Evolutionary conservation across 306 rosid species (phyloP).

Genomic region (Rosa lucieae): DNA sequence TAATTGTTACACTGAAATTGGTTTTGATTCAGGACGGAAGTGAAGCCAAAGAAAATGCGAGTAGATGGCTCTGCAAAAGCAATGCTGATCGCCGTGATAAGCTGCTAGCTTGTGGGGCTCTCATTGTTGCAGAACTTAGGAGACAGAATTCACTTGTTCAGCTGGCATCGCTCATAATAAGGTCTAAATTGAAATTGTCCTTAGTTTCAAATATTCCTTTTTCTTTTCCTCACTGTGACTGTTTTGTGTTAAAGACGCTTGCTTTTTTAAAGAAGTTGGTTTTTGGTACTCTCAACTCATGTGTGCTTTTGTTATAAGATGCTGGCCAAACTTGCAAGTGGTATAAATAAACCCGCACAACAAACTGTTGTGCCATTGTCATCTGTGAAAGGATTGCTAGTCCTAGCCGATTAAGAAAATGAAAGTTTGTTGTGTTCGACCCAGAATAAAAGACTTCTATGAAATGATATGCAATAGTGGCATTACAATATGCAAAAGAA

Average conservation of each 20-base stretch:
- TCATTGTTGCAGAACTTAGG: too few species aligned
- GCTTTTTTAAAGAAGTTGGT: neutral
- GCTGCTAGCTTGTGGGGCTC: too few species aligned
- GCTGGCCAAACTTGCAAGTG: constrained; percentile 33
- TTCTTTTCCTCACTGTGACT: constrained; percentile 7
- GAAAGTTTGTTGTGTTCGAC: constrained; percentile 34
- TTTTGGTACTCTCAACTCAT: neutral
- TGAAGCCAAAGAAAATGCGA: too few species aligned
- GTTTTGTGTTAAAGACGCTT: constrained; percentile 9
- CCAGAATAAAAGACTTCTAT: neutral
- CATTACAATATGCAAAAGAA: neutral
- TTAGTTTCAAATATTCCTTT: constrained; percentile 13
- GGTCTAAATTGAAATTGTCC: constrained; percentile 2
- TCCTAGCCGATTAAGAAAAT: constrained; percentile 92
- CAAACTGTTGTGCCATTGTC: too few species aligned
- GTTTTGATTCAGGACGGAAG: too few species aligned
- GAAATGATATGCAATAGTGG: neutral
- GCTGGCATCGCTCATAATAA: too few species aligned
- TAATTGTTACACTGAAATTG: too few species aligned
- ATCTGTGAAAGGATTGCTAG: neutral
- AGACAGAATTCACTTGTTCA: too few species aligned
- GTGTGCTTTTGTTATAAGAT: constrained; percentile 53
- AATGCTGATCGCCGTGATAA: too few species aligned
- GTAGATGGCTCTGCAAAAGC: too few species aligned
- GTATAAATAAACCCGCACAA: too few species aligned